Percentiles rank a stretch among this genome's conserved stretches.
Evolutionary conservation across 31 red algal species (phyloP).

Genomic region (Odonthalia washingtoniensis): DNA sequence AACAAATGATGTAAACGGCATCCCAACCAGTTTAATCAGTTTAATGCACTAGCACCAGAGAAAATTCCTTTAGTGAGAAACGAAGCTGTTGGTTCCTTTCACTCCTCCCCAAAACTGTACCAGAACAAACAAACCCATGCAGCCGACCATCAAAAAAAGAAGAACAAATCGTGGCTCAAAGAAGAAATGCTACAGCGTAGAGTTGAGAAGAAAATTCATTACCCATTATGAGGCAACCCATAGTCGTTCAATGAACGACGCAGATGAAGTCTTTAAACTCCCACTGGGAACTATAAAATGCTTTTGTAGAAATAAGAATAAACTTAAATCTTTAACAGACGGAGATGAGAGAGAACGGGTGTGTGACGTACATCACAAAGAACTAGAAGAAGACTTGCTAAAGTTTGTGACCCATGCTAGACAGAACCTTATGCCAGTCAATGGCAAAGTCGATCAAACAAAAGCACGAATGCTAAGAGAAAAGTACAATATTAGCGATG

Average conservation of each 20-base stretch:
- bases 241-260: not conserved
- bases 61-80: too few relatives aligned
- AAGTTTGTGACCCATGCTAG: slow-evolving; percentile 9
- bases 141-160: not conserved
- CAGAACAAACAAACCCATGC: not conserved
- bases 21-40: too few relatives aligned
- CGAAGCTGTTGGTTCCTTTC: too few relatives aligned
- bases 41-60: too few relatives aligned
- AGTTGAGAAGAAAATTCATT: not conserved
- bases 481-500: slow-evolving; percentile 21
- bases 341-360: not conserved
- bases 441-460: slow-evolving; percentile 8
- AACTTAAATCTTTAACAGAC: not conserved
- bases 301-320: not conserved
- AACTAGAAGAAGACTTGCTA: slow-evolving; percentile 17
- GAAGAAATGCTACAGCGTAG: not conserved
- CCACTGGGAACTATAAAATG: not conserved
- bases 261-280: slow-evolving; percentile 3
- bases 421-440: slow-evolving; percentile 8
- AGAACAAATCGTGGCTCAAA: not conserved
- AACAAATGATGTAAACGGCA: too few relatives aligned
- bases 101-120: too few relatives aligned
- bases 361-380: not conserved
- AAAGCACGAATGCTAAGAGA: slow-evolving; percentile 15
- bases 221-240: not conserved